phyloP scores from a whole-genome alignment of 2,329 filamentous ascomycete genomes.

The Microthyrium microscopicum region DNA sequence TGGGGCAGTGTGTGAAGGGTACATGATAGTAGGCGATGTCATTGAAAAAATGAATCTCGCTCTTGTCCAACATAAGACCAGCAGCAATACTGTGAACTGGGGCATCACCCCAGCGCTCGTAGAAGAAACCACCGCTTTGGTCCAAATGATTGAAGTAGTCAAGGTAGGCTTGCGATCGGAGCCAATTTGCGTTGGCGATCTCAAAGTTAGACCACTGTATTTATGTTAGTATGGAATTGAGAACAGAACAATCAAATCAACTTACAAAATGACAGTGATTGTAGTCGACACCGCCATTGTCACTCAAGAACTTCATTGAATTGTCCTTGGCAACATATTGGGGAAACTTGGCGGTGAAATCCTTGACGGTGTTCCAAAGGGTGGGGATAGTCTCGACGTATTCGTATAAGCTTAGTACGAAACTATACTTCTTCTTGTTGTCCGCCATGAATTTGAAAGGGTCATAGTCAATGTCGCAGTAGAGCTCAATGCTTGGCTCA shows the following conservation, averaged over 20 bases:
- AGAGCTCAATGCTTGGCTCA: slow-evolving; percentile 90
- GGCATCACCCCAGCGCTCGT: slow-evolving; percentile 95
- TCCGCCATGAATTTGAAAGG: slow-evolving; percentile 95
- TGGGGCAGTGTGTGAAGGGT: slow-evolving; percentile 94
- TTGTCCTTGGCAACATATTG: slow-evolving; percentile 76
- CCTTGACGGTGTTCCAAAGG: slow-evolving; percentile 87
- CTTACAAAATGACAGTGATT: slow-evolving; percentile 95
- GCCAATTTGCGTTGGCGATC: slow-evolving; percentile 84
- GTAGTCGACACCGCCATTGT: slow-evolving; percentile 81
- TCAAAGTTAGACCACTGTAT: slow-evolving; percentile 99
- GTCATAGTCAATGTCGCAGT: slow-evolving; percentile 89
- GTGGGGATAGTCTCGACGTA: slow-evolving; percentile 94
- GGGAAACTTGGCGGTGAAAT: slow-evolving; percentile 79
- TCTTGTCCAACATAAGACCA: slow-evolving; percentile 70
- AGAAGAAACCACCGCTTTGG: slow-evolving; percentile 90
- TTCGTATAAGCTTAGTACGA: slow-evolving; percentile 88
- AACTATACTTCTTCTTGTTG: slow-evolving; percentile 95
- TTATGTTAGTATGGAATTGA: neutral
- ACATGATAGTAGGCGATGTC: slow-evolving; percentile 98
- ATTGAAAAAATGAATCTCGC: slow-evolving; percentile 96
- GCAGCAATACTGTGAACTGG: slow-evolving; percentile 97
- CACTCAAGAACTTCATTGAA: slow-evolving; percentile 78
- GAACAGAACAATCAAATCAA: too few species aligned
- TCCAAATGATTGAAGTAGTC: slow-evolving; percentile 88
- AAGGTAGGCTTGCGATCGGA: slow-evolving; percentile 71